Conservation (phyloP, 768 basidiomycete species). For the Mycena polygramma region DNA sequence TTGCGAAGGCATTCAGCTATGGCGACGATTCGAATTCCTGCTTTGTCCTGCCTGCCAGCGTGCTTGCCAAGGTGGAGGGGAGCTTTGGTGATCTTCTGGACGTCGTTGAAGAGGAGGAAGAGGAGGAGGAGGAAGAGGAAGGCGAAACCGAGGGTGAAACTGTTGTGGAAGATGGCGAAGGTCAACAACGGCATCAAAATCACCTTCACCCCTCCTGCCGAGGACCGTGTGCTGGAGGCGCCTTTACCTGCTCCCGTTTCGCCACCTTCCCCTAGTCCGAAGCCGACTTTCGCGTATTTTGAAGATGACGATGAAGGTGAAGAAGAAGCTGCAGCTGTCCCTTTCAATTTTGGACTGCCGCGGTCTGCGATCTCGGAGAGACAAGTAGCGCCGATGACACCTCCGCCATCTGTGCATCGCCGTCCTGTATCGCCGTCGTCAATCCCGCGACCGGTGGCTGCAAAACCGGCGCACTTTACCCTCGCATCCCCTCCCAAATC, state of each 20-base stretch:
- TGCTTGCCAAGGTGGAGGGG: conserved; percentile 52
- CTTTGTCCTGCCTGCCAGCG: conserved; percentile 61
- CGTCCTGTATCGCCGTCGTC: conserved; percentile 58
- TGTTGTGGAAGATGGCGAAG: conserved; percentile 55
- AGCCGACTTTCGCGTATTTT: conserved; percentile 30
- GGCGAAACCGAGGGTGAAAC: conserved; percentile 53
- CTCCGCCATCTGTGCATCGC: conserved; percentile 39
- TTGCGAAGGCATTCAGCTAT: conserved; percentile 66
- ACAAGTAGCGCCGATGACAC: conserved; percentile 5
- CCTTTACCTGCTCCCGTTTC: conserved; percentile 37
- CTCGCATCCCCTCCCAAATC: conserved; percentile 44
- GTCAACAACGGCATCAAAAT: conserved; percentile 75
- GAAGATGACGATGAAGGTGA: conserved; percentile 45
- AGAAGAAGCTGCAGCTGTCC: conserved; percentile 42
- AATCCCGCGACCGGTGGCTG: conserved; percentile 60
- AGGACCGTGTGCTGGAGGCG: conserved; percentile 39
- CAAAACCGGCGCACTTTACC: conserved; percentile 51
- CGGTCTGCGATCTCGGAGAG: conserved; percentile 35
- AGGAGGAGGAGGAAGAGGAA: conserved; percentile 57
- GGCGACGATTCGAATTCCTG: conserved; percentile 57
- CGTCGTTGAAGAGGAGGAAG: conserved; percentile 62
- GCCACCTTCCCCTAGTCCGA: conserved; percentile 27
- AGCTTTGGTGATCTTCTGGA: conserved; percentile 47
- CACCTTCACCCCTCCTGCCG: conserved; percentile 74
- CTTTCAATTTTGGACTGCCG: conserved; percentile 54